These are phyloP conservation scores for Exsudoporus frostii DNA, from an alignment of 768 basidiomycete species.

Conservation along the genomic window DNA sequence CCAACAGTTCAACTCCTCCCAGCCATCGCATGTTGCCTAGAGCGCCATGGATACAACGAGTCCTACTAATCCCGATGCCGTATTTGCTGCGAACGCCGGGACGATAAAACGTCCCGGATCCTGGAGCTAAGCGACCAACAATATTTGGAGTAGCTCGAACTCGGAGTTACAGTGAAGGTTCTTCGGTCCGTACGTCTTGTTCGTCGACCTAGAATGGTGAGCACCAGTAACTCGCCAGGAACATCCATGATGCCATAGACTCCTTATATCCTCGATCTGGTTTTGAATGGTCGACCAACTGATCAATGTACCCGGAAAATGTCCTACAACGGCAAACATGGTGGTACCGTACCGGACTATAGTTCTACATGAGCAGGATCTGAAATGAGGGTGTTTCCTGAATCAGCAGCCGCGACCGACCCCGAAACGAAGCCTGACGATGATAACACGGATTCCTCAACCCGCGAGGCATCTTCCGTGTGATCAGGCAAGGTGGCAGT, in stretches of 20 bases:
- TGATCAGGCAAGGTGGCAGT: background rate
- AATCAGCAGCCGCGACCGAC: background rate
- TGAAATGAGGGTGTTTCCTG: background rate
- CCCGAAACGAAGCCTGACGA: background rate
- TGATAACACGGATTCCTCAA: background rate
- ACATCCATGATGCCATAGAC: background rate
- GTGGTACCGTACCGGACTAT: slow-evolving; percentile 5
- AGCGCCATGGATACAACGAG: background rate
- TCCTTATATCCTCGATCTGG: background rate
- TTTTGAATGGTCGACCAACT: background rate
- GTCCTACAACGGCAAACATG: background rate
- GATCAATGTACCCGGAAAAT: background rate
- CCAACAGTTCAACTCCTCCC: background rate
- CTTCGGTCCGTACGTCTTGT: background rate
- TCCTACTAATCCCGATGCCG: no score
- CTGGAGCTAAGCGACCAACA: background rate
- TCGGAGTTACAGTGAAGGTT: background rate
- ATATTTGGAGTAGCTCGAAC: background rate
- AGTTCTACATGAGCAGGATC: slow-evolving; percentile 16
- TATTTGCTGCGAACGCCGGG: no score
- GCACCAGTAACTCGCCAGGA: background rate
- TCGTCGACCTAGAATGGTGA: background rate
- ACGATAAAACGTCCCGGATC: background rate
- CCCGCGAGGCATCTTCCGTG: background rate
- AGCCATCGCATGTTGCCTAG: background rate